These are phyloP conservation scores for Solanum pinnatisectum DNA, from an alignment of 257 asterid species.

Conservation along the genomic window DNA sequence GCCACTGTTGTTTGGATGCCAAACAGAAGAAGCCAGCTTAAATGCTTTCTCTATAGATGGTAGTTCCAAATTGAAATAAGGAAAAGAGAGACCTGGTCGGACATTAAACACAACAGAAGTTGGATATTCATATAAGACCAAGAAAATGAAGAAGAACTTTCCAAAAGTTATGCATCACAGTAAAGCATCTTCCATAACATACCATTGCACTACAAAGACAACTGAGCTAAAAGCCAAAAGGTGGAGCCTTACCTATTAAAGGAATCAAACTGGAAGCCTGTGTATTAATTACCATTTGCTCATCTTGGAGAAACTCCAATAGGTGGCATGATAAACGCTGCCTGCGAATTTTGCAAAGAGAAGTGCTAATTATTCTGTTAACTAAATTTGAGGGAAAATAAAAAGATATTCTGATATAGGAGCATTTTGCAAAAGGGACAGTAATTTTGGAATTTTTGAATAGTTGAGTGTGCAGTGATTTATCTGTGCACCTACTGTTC, in stretches of 20 bases:
- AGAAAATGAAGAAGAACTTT: neutral
- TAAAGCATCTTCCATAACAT: neutral
- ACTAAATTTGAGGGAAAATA: neutral
- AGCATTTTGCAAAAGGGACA: neutral
- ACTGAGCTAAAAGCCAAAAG: neutral
- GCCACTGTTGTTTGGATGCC: neutral
- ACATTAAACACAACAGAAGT: neutral
- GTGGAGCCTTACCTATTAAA: conserved; percentile 43
- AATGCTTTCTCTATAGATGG: neutral
- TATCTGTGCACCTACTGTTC: neutral
- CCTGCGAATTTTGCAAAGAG: conserved; percentile 34
- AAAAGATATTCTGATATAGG: neutral
- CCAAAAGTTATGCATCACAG: neutral
- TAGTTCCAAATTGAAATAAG: neutral
- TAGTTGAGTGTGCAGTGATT: neutral
- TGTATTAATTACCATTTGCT: conserved; percentile 36
- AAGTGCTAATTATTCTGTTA: neutral
- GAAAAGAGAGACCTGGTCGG: neutral
- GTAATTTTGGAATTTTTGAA: neutral
- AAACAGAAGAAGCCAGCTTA: neutral
- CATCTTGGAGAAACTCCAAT: conserved; percentile 66
- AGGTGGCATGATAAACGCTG: conserved; percentile 54
- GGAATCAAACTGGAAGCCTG: conserved; percentile 59
- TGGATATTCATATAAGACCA: neutral
- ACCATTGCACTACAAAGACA: neutral